Conservation (phyloP, 768 basidiomycete species). For the Coprinopsis strossmayeri region DNA sequence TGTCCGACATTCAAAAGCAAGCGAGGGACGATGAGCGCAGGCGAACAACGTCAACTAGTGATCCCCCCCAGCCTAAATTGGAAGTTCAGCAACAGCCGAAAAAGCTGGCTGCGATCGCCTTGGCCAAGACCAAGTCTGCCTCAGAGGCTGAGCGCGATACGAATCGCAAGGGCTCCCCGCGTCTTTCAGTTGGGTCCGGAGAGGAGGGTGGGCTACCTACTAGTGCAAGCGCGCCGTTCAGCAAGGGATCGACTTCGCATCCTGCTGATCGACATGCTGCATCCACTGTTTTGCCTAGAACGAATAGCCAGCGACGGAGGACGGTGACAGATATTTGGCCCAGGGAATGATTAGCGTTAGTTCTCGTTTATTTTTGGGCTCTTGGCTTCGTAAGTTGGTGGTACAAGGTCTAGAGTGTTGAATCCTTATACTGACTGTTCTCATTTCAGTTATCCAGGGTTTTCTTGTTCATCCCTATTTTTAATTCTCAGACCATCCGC, state of each 20-base stretch:
- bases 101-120: slow-evolving; percentile 1
- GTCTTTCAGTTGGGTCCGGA: no score
- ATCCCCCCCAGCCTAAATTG: slow-evolving; percentile 14
- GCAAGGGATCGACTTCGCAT: slow-evolving; percentile 17
- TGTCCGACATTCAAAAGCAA: slow-evolving; percentile 52
- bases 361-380: slow-evolving; percentile 4
- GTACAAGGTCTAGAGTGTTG: neutral
- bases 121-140: slow-evolving; percentile 25
- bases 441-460: slow-evolving; percentile 1
- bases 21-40: slow-evolving; percentile 30
- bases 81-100: slow-evolving; percentile 12
- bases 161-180: no score
- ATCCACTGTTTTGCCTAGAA: slow-evolving; percentile 19
- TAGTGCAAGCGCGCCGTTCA: slow-evolving; percentile 8
- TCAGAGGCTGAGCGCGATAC: slow-evolving; percentile 28
- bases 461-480: neutral
- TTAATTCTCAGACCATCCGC: no score
- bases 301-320: slow-evolving; percentile 32
- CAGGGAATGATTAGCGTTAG: slow-evolving; percentile 13
- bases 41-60: slow-evolving; percentile 22
- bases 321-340: slow-evolving; percentile 44
- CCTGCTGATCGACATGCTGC: slow-evolving; percentile 38
- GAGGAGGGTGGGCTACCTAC: no score
- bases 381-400: slow-evolving; percentile 8
- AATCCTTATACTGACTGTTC: neutral